Percentiles rank a stretch among this genome's conserved stretches.
phyloP scores from a whole-genome alignment of 1,284 basidiomycete species.

The Cryptococcus wingfieldii region DNA sequence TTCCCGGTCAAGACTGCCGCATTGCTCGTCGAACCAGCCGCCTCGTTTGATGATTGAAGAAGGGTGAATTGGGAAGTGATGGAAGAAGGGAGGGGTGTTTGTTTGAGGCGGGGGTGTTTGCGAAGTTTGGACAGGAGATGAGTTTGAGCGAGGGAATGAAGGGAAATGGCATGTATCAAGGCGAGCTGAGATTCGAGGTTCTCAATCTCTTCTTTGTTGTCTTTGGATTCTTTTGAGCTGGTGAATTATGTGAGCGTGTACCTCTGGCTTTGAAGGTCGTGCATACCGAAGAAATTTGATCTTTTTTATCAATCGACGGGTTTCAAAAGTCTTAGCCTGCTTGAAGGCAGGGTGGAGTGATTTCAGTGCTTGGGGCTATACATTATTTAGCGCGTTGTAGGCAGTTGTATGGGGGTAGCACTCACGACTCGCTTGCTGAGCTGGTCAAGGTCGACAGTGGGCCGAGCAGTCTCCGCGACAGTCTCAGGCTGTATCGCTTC shows the following conservation, averaged over 20 bases:
- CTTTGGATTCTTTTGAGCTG: slow-evolving; percentile 45
- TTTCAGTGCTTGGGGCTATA: slow-evolving; percentile 45
- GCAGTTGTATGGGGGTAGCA: not conserved
- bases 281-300: slow-evolving; percentile 64
- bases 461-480: not conserved
- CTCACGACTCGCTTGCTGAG: slow-evolving; percentile 37
- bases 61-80: slow-evolving; percentile 29
- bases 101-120: slow-evolving; percentile 59
- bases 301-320: slow-evolving; percentile 76
- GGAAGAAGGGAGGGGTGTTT: slow-evolving; percentile 43
- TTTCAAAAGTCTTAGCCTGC: slow-evolving; percentile 76
- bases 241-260: not conserved
- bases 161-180: slow-evolving; percentile 62
- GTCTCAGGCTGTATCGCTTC: not conserved
- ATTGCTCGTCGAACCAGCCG: slow-evolving; percentile 1
- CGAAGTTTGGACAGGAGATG: slow-evolving; percentile 67
- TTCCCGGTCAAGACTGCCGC: slow-evolving; percentile 52
- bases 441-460: slow-evolving; percentile 24
- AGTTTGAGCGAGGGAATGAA: slow-evolving; percentile 59
- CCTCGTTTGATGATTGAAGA: slow-evolving; percentile 2
- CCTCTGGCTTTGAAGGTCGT: not conserved
- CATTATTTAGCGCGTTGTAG: not conserved
- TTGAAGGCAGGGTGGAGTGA: slow-evolving; percentile 54
- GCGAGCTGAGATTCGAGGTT: slow-evolving; percentile 63
- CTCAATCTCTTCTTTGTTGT: slow-evolving; percentile 48